Base-by-base conservation (phyloP, 2,329 filamentous ascomycete species). In the Cadophora gregata region DNA sequence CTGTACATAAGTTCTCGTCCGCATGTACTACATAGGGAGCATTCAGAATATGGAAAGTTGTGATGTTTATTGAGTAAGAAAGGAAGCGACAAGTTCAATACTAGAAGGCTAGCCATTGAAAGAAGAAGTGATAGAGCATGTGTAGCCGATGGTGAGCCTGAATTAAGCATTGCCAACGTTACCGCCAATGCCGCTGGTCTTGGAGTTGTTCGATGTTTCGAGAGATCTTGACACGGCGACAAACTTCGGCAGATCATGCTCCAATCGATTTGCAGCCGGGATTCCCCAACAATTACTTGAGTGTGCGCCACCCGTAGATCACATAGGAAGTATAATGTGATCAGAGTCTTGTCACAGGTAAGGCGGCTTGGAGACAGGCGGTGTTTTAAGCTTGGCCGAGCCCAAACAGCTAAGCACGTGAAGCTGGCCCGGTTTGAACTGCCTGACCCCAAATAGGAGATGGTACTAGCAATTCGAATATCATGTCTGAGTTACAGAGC, bases 141-240 rank as follows among this genome's bases (percentile, higher is more conserved):
- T 48, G 31, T 51, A 62, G 25, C 33, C 53, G 33, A 64, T 27
- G 25, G 25, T 8, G 1, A 45, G n/a, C 14, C 42, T 58, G n/a
- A 29, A 60, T 60, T 48, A 69, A 67, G 64, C 64, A 56, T 69
- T 48, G 56, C 59, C 60, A 59, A 38, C 63, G 36, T 12, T 66
- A n/a, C n/a, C n/a, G n/a, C n/a, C n/a, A n/a, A n/a, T n/a, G 38
- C 42, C 59, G 59, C 53, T 53, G 33, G 29, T 21, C 45, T 27
- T 29, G 36, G 36, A 55, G 42, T 59, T n/a, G 21, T 25, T 59
- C 38, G 45, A 50, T 56, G 48, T 61, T 66, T 62, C 36, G 10
- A 42, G 9, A 25, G 24, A 42, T 25, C 10, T 12, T 14, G 4
- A 14, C 3, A 27, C 12, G 24, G n/a, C 10, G 29, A 38, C 10